Conservation (phyloP, 257 asterid species). For the Gardenia jasminoides region DNA sequence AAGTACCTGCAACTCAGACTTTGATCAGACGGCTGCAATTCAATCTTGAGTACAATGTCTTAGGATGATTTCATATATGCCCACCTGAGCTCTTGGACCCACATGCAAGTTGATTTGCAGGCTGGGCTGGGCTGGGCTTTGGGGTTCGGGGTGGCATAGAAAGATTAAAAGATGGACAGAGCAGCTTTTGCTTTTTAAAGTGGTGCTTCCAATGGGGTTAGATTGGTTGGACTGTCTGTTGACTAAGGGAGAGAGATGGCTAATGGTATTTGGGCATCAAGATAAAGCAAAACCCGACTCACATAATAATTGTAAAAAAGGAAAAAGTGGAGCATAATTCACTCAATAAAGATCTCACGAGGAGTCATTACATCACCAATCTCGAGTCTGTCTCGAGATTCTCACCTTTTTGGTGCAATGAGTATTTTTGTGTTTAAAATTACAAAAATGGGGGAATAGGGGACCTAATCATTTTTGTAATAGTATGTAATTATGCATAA, state of each 20-base stretch:
- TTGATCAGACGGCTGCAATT: background rate
- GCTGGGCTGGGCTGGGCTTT: background rate
- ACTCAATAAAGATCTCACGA: constrained; percentile 36
- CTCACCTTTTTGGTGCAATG: constrained; percentile 37
- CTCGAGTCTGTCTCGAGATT: constrained; percentile 60
- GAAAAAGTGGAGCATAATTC: constrained; percentile 25
- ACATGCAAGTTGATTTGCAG: background rate
- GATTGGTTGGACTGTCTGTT: constrained; percentile 20
- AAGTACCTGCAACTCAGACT: too few relatives aligned
- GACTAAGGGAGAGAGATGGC: background rate
- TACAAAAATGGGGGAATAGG: too few relatives aligned
- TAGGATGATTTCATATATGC: background rate
- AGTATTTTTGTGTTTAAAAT: background rate
- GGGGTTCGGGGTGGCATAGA: background rate
- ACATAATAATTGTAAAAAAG: constrained; percentile 8
- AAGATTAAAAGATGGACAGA: background rate
- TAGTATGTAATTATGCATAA: background rate
- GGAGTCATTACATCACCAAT: constrained; percentile 42
- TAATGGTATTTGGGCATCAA: constrained; percentile 9
- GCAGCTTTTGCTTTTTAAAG: constrained; percentile 31
- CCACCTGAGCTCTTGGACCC: background rate
- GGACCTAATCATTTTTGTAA: background rate
- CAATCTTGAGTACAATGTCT: background rate
- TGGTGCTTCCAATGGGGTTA: constrained; percentile 7
- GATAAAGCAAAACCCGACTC: constrained; percentile 13